phyloP scores from a whole-genome alignment of 2,329 filamentous ascomycete species.

The Calonectria henricotiae region DNA sequence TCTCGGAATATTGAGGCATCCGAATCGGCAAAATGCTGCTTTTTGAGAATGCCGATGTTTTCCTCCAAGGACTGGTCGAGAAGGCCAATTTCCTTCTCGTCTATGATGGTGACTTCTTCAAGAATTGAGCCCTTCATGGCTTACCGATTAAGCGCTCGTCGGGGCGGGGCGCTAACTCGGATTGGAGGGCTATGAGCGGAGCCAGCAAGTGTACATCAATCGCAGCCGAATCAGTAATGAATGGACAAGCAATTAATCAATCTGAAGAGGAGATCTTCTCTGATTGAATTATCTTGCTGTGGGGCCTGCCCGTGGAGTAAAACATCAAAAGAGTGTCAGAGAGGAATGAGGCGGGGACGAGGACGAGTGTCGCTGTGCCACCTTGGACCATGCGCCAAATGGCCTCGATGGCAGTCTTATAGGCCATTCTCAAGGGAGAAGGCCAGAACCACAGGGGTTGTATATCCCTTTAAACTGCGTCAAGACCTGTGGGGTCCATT shows the following conservation, averaged over 20 bases:
- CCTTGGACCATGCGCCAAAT: constrained; percentile 10
- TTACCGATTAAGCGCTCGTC: not conserved
- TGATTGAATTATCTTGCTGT: not conserved
- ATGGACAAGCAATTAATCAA: not conserved
- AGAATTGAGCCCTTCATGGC: constrained; percentile 20
- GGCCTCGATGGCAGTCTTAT: constrained; percentile 5
- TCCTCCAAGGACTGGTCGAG: constrained; percentile 21
- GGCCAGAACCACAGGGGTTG: constrained; percentile 19
- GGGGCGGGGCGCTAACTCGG: not conserved
- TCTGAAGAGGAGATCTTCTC: not conserved
- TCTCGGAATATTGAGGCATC: constrained; percentile 14
- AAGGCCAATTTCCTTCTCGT: constrained; percentile 2
- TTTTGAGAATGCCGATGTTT: constrained; percentile 21
- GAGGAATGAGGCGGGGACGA: constrained; percentile 16
- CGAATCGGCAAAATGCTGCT: not conserved
- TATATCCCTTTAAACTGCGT: not conserved
- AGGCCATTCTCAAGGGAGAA: not conserved
- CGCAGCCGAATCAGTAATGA: not conserved
- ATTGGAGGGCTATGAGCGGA: not conserved
- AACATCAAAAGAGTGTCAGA: not conserved
- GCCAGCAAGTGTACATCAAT: not conserved
- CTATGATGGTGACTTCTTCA: not conserved
- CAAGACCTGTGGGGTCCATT: no score
- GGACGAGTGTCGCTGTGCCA: constrained; percentile 5
- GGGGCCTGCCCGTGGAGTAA: constrained; percentile 19